A percentile compares a stretch with the other conserved stretches of the same genome.
Evolutionary conservation across 257 asterid species (phyloP).

Genomic region (Echium plantagineum): DNA sequence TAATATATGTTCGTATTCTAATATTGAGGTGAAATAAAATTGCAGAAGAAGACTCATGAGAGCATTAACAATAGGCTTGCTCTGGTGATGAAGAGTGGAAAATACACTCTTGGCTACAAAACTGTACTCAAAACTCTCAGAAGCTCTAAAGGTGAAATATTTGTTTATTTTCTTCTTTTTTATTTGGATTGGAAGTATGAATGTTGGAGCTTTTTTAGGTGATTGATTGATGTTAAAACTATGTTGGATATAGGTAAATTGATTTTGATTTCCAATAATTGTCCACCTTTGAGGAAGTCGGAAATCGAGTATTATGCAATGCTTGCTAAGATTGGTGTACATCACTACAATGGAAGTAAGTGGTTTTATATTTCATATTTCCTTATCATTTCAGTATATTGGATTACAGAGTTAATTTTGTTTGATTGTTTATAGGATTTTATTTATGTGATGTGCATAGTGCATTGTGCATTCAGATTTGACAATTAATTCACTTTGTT

Average conservation of each 20-base stretch:
- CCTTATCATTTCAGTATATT: too few relatives aligned
- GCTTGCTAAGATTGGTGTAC: conserved; percentile 81
- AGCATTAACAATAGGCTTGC: conserved; percentile 19
- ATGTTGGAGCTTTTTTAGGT: too few relatives aligned
- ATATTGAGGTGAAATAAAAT: too few relatives aligned
- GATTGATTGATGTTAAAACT: neutral
- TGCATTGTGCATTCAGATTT: too few relatives aligned
- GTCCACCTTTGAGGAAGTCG: conserved; percentile 6
- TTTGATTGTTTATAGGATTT: too few relatives aligned
- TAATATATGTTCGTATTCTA: too few relatives aligned
- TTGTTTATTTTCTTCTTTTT: neutral
- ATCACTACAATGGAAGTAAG: conserved; percentile 78
- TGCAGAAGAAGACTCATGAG: conserved; percentile 21
- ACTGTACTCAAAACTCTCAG: conserved; percentile 16
- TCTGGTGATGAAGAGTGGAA: conserved; percentile 17
- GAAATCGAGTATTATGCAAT: conserved; percentile 52
- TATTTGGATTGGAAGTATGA: too few relatives aligned
- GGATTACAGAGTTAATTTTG: too few relatives aligned
- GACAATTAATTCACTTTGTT: too few relatives aligned
- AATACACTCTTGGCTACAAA: conserved; percentile 14
- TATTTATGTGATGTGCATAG: too few relatives aligned
- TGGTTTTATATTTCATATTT: too few relatives aligned
- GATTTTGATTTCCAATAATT: conserved; percentile 3
- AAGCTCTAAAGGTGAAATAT: conserved; percentile 8
- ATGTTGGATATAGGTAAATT: too few relatives aligned